These are phyloP conservation scores for Syzygium syzygioides DNA, from an alignment of 441 rosid species.

Conservation along the genomic window DNA sequence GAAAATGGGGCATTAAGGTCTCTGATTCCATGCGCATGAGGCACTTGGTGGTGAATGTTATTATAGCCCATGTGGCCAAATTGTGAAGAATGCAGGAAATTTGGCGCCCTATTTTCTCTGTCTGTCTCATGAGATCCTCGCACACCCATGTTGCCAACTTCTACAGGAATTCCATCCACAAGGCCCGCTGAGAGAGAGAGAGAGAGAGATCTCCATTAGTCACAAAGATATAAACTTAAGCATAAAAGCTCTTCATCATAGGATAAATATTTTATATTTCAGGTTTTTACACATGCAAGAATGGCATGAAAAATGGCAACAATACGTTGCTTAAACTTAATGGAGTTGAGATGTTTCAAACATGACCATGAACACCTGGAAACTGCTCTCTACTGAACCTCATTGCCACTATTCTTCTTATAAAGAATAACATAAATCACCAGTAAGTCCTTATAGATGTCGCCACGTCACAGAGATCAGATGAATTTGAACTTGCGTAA, in stretches of 20 bases:
- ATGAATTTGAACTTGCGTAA: background rate
- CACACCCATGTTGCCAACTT: constrained; percentile 31
- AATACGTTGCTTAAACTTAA: background rate
- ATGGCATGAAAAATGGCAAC: background rate
- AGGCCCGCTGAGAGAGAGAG: constrained; percentile 32
- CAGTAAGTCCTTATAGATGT: background rate
- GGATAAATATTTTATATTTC: background rate
- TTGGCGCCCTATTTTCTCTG: constrained; percentile 35
- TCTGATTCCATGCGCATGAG: constrained; percentile 54
- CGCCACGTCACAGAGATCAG: background rate
- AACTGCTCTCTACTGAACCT: background rate
- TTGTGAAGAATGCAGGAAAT: constrained; percentile 35
- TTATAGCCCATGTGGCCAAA: constrained; percentile 26
- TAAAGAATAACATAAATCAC: background rate
- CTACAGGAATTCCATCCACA: constrained; percentile 37
- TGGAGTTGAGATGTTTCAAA: background rate
- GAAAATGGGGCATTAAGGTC: constrained; percentile 37
- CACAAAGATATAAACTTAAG: background rate
- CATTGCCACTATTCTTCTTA: background rate
- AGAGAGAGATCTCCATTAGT: background rate
- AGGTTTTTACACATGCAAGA: background rate
- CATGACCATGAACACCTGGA: background rate
- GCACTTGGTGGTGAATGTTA: constrained; percentile 34
- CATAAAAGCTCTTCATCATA: background rate
- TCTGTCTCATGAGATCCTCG: constrained; percentile 40